Percentiles rank a stretch among this genome's conserved stretches.
These are phyloP conservation scores for Fusarium drepaniforme DNA, from an alignment of 2,329 filamentous ascomycete species.

Conservation along the genomic window DNA sequence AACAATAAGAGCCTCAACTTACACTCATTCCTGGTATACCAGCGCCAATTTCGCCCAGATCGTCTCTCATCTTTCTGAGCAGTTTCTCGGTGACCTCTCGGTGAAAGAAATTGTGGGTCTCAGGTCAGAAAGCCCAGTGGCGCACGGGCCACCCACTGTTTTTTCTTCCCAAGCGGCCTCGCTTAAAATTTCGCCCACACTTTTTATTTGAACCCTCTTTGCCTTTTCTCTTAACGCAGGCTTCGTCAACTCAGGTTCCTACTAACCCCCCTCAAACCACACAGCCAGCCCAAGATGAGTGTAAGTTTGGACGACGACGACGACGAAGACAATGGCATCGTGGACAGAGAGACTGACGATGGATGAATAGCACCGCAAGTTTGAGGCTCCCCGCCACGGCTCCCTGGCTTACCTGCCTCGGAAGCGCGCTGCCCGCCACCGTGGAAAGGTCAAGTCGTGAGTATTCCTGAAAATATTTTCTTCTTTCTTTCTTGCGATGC, in stretches of 20 bases:
- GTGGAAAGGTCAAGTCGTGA: constrained; percentile 99
- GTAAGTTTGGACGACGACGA: constrained; percentile 45
- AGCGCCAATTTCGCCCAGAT: neutral
- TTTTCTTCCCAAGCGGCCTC: constrained; percentile 43
- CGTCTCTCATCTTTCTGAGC: neutral
- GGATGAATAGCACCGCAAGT: constrained; percentile 65
- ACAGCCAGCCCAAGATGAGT: constrained; percentile 57
- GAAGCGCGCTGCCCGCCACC: constrained; percentile 94
- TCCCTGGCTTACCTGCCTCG: constrained; percentile 88
- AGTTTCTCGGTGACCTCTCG: constrained; percentile 14
- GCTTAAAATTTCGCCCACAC: constrained; percentile 57
- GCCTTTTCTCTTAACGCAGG: constrained; percentile 48
- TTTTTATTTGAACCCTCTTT: constrained; percentile 48
- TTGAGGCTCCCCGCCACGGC: constrained; percentile 93
- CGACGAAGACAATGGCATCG: constrained; percentile 46
- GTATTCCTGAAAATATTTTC: constrained; percentile 51
- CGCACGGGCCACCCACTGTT: constrained; percentile 43
- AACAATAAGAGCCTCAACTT: neutral
- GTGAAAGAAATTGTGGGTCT: constrained; percentile 28
- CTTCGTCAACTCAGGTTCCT: constrained; percentile 49
- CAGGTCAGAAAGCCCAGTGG: constrained; percentile 1
- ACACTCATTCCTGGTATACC: neutral
- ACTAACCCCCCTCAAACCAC: constrained; percentile 55
- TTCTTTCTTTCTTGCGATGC: neutral
- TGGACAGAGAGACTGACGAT: constrained; percentile 29